Evolutionary conservation across 371 early-diverging fungal species (phyloP), one percentile per base, ranked within the genome.

Genomic region (Mortierella sp.): DNA sequence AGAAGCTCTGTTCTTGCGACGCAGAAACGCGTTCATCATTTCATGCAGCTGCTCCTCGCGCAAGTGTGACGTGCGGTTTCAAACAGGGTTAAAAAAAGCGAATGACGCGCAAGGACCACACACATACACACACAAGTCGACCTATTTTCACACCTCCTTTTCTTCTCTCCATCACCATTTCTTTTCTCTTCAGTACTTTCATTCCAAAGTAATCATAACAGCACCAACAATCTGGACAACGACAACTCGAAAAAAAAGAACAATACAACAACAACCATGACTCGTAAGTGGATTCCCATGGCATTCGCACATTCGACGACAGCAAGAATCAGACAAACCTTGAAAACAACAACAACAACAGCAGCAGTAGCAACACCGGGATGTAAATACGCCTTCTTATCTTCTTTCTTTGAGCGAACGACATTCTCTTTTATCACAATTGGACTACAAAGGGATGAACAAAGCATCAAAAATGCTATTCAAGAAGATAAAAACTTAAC

Each of bases 281-380:
- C 79, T 42, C 38, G 78, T 81, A 82, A 82, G 82, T 82, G 75
- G 78, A 77, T 65, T 52, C 74, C 74, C 16, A 45, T 75, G 70
- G 47, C 75, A 26, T 57, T 75, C 54, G 47, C 75, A 45, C 42
- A 44, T 26, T 16, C 44, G 74, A 45, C 63, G 9, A 38, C 42
- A 38, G 0, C 70, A 9, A 42, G 72, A 58, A 19, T 48, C 70
- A 75, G 72, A 70, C 72, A 45, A 31, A 57, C 70, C 52, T 58
- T 75, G 13, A 60, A 76, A 19, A 71, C 38, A 34, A 0, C 19
- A 31, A 16, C 63, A 34, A 31, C 14, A 63, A 19, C 34, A 63
- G 60, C 63, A 34, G 16, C 14, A 63, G 38, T 5, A 38, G 5
- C 42, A 38, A 38, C 34, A 63, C 31, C 72, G 68, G 75, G 76